Base-by-base conservation (phyloP, 2,329 filamentous ascomycete genomes). In the Fusarium nodosum region DNA sequence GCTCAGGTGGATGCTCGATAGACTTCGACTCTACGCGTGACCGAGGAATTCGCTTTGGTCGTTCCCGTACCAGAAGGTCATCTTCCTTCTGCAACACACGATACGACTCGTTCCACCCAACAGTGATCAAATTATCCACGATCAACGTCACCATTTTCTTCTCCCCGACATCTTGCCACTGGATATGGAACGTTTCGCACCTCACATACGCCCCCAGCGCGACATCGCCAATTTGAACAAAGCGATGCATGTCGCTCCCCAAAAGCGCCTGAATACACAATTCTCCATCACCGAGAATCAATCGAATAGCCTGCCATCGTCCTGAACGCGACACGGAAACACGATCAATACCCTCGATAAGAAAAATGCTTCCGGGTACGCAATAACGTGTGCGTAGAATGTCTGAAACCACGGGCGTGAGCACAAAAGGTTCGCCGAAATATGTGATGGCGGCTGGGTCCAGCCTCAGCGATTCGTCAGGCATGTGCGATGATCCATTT, bases 251-350 rank as follows among this genome's bases (percentile, higher is more conserved):
- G 47, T 80, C 80, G 2, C 80, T 76, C 9, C 76, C 75, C 42
- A 87, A 73, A 10, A 88, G 74, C 0, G 84, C 85, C 72, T 88
- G 86, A n/a, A 88, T 80, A 66, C 84, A 87, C 5, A 87, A 74
- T 69, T 83, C 79, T 2, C 86, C 85, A 66, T 88, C 86, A 38
- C 85, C 83, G 0, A 88, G 80, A 0, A 87, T 56, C 13, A 88
- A 67, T 3, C 85, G 79, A 1, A 87, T 71, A 3, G 79, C 77
- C 33, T 84, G 82, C 79, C 82, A 83, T 73, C 78, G 72, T 18
- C 71, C 76, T 4, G 73, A 77, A 8, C 66, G 56, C 1, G 81
- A 78, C 0, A 83, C 75, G 1, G 80, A 73, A 1, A 79, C 64
- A 18, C 69, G 54, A 15, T 84, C 79, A n/a, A 86, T 60, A 46